phyloP scores from a whole-genome alignment of 768 basidiomycete species.

The Clathrus columnatus region DNA sequence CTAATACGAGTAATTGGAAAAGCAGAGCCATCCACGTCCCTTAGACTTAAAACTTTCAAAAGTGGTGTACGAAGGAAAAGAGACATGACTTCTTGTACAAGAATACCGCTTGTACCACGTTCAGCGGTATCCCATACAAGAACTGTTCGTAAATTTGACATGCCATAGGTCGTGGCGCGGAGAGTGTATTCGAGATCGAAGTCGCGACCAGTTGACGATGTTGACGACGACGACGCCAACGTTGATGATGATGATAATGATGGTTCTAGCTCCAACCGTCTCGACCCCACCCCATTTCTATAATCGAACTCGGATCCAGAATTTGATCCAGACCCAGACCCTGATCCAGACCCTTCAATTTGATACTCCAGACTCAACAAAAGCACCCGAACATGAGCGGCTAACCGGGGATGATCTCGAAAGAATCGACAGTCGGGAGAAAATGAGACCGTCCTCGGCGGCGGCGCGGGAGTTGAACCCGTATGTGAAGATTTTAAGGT shows the following conservation, averaged over 20 bases:
- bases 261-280: background rate
- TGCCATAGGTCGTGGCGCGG: conserved; percentile 1
- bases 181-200: background rate
- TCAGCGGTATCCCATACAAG: conserved; percentile 5
- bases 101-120: background rate
- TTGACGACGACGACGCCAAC: background rate
- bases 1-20: background rate
- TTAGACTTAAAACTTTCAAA: conserved; percentile 1
- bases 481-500: background rate
- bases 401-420: conserved; percentile 1
- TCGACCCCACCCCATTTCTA: background rate
- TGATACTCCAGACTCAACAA: conserved; percentile 4
- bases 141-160: conserved; percentile 5
- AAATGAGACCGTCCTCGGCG: background rate
- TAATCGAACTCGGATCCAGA: background rate
- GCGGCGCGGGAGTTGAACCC: background rate
- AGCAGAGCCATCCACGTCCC: conserved; percentile 7
- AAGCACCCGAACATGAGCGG: conserved; percentile 9
- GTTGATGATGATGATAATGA: background rate
- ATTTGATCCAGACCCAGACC: background rate
- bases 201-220: background rate
- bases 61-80: background rate
- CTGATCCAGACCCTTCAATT: background rate
- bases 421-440: conserved; percentile 4
- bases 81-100: background rate